Conservation (phyloP, 495 filamentous ascomycete species). For the Amniculicola lignicola region DNA sequence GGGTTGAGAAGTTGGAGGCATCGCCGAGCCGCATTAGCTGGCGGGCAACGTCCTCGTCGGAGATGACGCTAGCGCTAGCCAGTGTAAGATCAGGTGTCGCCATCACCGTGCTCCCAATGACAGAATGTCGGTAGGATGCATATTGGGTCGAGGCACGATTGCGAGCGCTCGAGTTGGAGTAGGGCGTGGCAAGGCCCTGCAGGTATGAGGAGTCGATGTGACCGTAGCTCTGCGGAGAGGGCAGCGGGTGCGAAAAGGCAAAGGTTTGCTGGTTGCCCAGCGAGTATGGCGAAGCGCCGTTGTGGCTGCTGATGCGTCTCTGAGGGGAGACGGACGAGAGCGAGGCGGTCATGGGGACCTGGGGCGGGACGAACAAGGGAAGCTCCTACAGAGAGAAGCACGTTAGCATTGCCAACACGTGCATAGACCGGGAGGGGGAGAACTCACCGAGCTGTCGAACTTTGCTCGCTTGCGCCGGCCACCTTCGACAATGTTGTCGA, state of each 20-base stretch:
- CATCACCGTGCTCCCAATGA: constrained; percentile 54
- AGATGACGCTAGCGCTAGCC: constrained; percentile 77
- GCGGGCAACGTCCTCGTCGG: constrained; percentile 95
- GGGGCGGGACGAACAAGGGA: constrained; percentile 88
- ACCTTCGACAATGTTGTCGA: constrained; percentile 96
- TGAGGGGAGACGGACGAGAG: constrained; percentile 91
- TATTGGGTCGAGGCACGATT: constrained; percentile 55
- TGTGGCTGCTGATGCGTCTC: constrained; percentile 63
- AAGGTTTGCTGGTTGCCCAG: constrained; percentile 70
- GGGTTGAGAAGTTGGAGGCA: constrained; percentile 74
- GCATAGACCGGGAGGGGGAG: constrained; percentile 8
- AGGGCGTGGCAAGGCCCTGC: constrained; percentile 48
- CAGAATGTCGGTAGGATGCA: constrained; percentile 41
- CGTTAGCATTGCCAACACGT: constrained; percentile 3
- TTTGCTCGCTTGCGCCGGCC: constrained; percentile 92
- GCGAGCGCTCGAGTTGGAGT: constrained; percentile 58
- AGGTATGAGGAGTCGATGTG: constrained; percentile 51
- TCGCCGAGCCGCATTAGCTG: constrained; percentile 95
- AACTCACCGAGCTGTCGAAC: constrained; percentile 93
- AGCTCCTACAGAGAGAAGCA: constrained; percentile 65
- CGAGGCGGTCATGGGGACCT: constrained; percentile 83
- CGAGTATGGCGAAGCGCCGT: constrained; percentile 64
- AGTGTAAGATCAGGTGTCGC: constrained; percentile 94
- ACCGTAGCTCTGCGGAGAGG: constrained; percentile 74
- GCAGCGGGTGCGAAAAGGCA: constrained; percentile 65